Base-by-base conservation (phyloP, 805 yeast species). In the Hanseniaspora singularis region DNA sequence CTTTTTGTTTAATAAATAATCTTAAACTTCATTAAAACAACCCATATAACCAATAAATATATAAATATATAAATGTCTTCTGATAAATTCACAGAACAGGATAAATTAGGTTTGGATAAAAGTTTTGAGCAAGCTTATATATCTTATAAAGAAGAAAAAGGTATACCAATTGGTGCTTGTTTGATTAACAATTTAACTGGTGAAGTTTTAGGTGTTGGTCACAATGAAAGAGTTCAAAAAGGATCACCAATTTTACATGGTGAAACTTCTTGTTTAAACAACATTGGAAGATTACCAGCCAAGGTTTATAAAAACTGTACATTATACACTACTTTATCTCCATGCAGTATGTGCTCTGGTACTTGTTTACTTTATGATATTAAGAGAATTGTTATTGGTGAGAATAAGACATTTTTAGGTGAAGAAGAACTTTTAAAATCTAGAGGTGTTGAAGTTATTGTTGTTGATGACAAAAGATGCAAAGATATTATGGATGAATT, bases 321-420 rank as follows among this genome's bases (percentile, higher is more conserved):
- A 45, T 73, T 86, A 74, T 89, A 87, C 65, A 87, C 96, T 26
- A 83, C 96, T 0, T 67, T 89, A 53, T 83, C 95, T 7, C 96
- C 97, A 3, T 89, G 97, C 62, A 73, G 79, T 54, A 89, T 89
- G 96, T 89, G 97, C 62, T 76, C 92, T 4, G 97, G 97, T 18
- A 94, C 96, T 5, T 82, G 89, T 52, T 57, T 89, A 44, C 69
- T 89, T 71, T 89, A 87, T 65, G 95, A 95, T 33, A 73, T 89
- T 54, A 79, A 80, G 56, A 72, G 96, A 52, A 81, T 85, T 34
- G 96, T 89, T 0, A 56, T 87, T 62, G 96, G 96, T 26, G 98
- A 89, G 61, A 87, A 87, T 64, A 74, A 65, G 47, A 89, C 81
- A 26, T 89, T 82, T 55, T 54, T 71, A 28, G 96, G 96, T 11